phyloP scores from a whole-genome alignment of 2,329 filamentous ascomycete species.

The Periconia digitata region DNA sequence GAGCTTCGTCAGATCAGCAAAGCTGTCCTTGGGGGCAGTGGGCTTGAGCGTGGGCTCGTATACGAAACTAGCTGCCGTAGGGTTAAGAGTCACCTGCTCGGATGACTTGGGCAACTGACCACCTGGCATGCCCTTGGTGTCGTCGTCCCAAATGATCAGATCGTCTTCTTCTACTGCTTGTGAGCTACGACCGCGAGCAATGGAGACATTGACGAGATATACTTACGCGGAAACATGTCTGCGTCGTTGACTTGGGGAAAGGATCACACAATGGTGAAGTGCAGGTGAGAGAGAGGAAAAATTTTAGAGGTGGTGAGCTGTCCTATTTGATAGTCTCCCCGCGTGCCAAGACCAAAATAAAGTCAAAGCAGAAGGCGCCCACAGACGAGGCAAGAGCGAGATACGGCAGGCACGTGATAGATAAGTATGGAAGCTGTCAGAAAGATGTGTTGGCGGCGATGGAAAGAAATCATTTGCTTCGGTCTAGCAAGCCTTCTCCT shows the following conservation, averaged over 20 bases:
- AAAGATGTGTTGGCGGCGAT: no score
- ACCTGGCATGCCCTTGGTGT: conserved; percentile 13
- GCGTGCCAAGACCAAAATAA: not conserved
- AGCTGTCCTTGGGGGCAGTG: conserved; percentile 2
- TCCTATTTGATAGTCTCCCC: no score
- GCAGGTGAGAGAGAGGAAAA: no score
- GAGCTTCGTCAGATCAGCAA: conserved; percentile 5
- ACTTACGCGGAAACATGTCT: no score
- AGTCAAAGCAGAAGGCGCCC: not conserved
- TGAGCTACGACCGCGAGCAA: not conserved
- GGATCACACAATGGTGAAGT: no score
- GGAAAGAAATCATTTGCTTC: no score
- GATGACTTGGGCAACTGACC: not conserved
- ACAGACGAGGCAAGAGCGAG: not conserved
- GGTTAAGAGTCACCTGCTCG: not conserved
- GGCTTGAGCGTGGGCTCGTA: not conserved
- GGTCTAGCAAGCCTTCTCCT: no score
- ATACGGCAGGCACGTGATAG: not conserved
- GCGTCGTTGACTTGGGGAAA: no score
- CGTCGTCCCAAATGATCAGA: no score
- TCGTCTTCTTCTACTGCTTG: conserved; percentile 2
- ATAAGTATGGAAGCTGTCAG: no score
- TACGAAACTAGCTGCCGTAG: not conserved
- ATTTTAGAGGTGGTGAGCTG: no score
- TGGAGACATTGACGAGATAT: not conserved